Evolutionary conservation across 306 rosid genomes (phyloP).

Genomic region (Medicago lupulina): DNA sequence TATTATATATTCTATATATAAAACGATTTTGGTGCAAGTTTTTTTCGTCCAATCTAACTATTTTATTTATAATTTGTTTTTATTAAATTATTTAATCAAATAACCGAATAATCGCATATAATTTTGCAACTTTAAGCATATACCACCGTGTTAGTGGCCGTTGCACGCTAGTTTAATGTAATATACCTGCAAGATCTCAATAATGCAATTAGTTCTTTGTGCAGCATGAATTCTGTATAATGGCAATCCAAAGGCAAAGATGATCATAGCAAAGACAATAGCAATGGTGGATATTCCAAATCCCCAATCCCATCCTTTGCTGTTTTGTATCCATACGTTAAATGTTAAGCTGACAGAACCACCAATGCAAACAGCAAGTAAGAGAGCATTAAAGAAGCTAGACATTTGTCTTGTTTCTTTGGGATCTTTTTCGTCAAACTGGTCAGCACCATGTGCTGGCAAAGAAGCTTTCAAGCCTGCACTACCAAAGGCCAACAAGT

Average conservation of each 20-base stretch:
- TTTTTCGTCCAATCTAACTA: too few species aligned
- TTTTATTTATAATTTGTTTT: too few species aligned
- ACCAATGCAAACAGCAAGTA: slow-evolving; percentile 70
- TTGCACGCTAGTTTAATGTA: too few species aligned
- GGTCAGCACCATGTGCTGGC: slow-evolving; percentile 96
- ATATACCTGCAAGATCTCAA: slow-evolving; percentile 47
- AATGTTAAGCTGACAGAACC: slow-evolving; percentile 70
- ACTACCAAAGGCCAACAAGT: slow-evolving; percentile 61
- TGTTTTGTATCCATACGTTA: slow-evolving; percentile 66
- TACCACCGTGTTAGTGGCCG: too few species aligned
- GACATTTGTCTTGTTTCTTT: slow-evolving; percentile 80
- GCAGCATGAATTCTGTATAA: slow-evolving; percentile 65
- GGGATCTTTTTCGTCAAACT: slow-evolving; percentile 76
- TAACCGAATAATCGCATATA: not conserved
- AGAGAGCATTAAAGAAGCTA: slow-evolving; percentile 69
- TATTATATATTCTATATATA: too few species aligned
- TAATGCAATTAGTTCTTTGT: slow-evolving; percentile 53
- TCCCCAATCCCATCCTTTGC: slow-evolving; percentile 89
- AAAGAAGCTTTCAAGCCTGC: slow-evolving; percentile 66
- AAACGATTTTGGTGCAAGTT: too few species aligned
- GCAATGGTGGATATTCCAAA: slow-evolving; percentile 67
- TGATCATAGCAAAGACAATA: slow-evolving; percentile 46
- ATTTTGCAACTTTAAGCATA: not conserved
- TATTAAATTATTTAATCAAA: too few species aligned
- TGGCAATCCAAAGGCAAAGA: slow-evolving; percentile 72